Evolutionary conservation across 2,329 filamentous ascomycete species (phyloP).

Genomic region (Aspergillus ochraceoroseus): DNA sequence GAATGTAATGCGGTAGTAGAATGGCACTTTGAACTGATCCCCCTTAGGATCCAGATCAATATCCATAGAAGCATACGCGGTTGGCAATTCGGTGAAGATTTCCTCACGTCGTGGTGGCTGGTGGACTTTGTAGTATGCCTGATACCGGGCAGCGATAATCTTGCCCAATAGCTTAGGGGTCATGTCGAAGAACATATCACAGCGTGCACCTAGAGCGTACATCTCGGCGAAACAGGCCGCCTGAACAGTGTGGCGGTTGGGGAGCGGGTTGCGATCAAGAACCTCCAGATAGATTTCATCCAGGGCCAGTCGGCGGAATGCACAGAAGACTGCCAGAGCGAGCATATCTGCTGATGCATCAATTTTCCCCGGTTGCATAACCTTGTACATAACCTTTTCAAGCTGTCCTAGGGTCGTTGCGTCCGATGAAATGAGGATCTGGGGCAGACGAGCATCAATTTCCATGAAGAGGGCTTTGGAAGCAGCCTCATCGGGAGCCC

Average conservation of each 20-base stretch:
- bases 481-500: constrained; percentile 26
- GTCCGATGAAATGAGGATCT: constrained; percentile 25
- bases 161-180: constrained; percentile 47
- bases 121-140: constrained; percentile 44
- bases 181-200: constrained; percentile 58
- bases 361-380: constrained; percentile 31
- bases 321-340: constrained; percentile 54
- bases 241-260: constrained; percentile 57
- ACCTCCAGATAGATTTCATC: constrained; percentile 60
- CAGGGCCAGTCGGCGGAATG: constrained; percentile 51
- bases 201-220: constrained; percentile 58
- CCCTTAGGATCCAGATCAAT: constrained; percentile 47
- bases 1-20: constrained; percentile 51
- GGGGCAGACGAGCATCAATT: constrained; percentile 27
- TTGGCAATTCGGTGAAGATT: constrained; percentile 42
- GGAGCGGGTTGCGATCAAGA: constrained; percentile 57
- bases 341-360: constrained; percentile 51
- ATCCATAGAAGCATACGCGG: constrained; percentile 50
- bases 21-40: constrained; percentile 41
- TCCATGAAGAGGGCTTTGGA: constrained; percentile 35
- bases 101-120: constrained; percentile 15
- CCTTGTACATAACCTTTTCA: constrained; percentile 32
- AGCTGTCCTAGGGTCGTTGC: constrained; percentile 35
- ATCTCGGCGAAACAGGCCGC: constrained; percentile 59
- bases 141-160: constrained; percentile 38